Conservation (phyloP, 2,329 filamentous ascomycete genomes). For the Daldinia sp. region DNA sequence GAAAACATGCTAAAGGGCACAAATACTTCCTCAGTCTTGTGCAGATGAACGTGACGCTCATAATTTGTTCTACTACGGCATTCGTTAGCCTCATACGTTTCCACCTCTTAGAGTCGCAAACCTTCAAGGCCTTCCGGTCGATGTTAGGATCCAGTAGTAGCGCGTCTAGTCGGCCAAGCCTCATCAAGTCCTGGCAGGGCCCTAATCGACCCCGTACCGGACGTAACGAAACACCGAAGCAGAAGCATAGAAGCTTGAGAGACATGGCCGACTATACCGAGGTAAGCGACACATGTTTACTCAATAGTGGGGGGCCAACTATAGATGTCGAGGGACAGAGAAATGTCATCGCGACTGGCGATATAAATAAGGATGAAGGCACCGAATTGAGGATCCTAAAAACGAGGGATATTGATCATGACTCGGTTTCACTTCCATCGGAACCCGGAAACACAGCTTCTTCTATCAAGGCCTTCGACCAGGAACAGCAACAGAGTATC, state of each 20-base stretch:
- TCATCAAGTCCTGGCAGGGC: not conserved
- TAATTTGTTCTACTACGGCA: not conserved
- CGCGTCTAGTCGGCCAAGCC: not conserved
- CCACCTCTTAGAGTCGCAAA: not conserved
- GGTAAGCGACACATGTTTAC: not conserved
- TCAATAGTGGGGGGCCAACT: not conserved
- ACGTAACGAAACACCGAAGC: not conserved
- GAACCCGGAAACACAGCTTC: not conserved
- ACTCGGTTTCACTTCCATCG: not conserved
- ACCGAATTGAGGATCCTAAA: not conserved
- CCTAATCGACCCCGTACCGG: not conserved
- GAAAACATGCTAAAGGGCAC: not conserved
- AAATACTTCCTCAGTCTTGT: not conserved
- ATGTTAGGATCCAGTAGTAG: not conserved
- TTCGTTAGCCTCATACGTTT: not conserved
- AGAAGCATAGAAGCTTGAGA: not conserved
- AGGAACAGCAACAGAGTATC: too few relatives aligned
- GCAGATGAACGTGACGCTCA: not conserved
- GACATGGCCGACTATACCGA: not conserved
- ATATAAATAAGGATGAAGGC: not conserved
- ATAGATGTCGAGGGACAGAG: not conserved
- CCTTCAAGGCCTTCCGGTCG: not conserved
- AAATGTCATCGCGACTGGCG: not conserved
- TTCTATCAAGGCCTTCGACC: too few relatives aligned
- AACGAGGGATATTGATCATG: not conserved